Evolutionary conservation across 352 stramenopile species (phyloP), one percentile per base, ranked within the genome.

Genomic region (Phytophthora boehmeriae): DNA sequence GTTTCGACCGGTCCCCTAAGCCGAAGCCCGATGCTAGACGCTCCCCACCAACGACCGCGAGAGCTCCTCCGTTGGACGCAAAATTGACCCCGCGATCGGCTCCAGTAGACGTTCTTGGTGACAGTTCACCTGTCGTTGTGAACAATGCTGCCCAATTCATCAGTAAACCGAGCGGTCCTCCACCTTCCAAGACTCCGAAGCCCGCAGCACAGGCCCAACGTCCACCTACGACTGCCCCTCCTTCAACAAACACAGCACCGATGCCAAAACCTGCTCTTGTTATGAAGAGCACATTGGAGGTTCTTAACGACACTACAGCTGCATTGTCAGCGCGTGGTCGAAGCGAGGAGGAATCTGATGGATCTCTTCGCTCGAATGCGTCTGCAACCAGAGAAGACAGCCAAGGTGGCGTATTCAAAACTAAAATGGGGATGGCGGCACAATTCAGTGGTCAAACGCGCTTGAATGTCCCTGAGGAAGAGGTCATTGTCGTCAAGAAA

Each of bases 401-500:
- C 13, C 47, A 64, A 1, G 39, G 41, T 17, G 63, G 64, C 4
- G 65, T 71, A 13, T 77, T 72, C 10, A 66, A 56, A 4, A 72
- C 72, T 0, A 80, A 77, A 39, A 66, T 76, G 38, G 71, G 73
- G 4, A 83, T 69, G 25, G 78, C 81, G 0, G 83, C 76, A 16
- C 83, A 86, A 28, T 83, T 87, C 28, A 90, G 79, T 25, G 71
- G 79, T 1, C 75, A 75, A 1, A 56, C 56, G 9, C 63, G 81
- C 34, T 71, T 78, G 0, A 86, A 90, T 27, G 68, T 83, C 0
- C 78, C 79, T 0, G 84, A 93, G 32, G 84, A 92, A 61, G 84
- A 92, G 27, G 48, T 92, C 28, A 75, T 91, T 16, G 30, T 88
- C 1, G 77, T 93, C 9, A 88, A 89, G 51, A 92, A 90, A 42